phyloP scores from a whole-genome alignment of 805 yeast genomes.

The Candida fluviatilis region DNA sequence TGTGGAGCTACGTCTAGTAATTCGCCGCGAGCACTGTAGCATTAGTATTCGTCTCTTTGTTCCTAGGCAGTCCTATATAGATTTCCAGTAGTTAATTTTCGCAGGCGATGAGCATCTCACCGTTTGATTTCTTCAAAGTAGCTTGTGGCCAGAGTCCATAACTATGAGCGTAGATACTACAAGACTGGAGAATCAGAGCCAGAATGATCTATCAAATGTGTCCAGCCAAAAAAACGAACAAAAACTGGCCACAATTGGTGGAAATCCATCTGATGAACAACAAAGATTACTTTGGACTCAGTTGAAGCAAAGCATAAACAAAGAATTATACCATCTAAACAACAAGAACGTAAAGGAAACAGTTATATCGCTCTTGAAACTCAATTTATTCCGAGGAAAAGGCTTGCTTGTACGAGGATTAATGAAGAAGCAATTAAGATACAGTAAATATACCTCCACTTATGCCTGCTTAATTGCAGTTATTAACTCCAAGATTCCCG shows the following conservation, averaged over 20 bases:
- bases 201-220: neutral
- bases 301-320: conserved; percentile 44
- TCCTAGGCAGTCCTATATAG: no score
- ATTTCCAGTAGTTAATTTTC: no score
- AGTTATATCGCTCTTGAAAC: conserved; percentile 46
- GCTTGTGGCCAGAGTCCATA: no score
- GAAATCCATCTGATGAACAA: conserved; percentile 5
- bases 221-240: neutral
- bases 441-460: conserved; percentile 38
- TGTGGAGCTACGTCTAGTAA: neutral
- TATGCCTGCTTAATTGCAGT: conserved; percentile 58
- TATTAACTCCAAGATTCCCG: conserved; percentile 64
- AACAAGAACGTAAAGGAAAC: conserved; percentile 44
- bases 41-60: neutral
- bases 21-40: neutral
- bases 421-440: conserved; percentile 48
- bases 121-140: no score
- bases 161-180: neutral
- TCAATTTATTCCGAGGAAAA: conserved; percentile 57
- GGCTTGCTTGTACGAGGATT: conserved; percentile 58
- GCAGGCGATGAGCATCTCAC: no score
- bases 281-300: conserved; percentile 59
- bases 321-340: conserved; percentile 44
- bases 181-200: neutral
- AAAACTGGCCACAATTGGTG: neutral